Base-by-base conservation (phyloP, 2,329 filamentous ascomycete species). In the Torrubiellomyces zombiae region DNA sequence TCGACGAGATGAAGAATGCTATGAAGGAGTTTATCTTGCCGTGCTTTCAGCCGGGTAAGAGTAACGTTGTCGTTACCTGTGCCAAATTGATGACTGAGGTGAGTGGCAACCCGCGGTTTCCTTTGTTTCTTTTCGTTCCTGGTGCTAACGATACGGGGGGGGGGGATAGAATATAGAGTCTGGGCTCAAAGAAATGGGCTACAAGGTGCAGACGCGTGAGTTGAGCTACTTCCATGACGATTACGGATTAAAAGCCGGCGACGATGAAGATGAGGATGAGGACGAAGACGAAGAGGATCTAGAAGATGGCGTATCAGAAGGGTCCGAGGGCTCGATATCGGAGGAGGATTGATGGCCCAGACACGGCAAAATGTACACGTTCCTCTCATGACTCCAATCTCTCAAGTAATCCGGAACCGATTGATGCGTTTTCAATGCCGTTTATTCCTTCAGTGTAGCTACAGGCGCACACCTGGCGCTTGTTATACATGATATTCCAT, bases 1-100 rank as follows among this genome's bases (percentile, higher is more conserved):
- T 72, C 3, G 75, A 85, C 9, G 70, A 94, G 41, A 77, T 95
- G 35, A 75, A 70, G 47, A 57, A 58, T 14, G 78, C 70, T 3
- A 69, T 98, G 56, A 65, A 56, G 26, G 73, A 81, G 11, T 63
- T 86, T 26, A 62, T 98, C 16, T 45, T 92, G 38, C 76, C 78
- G 0, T 62, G 89, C 18, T 95, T 98, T 47, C 64, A 72, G 35
- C 72, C 85, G 0, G 70, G 74, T 12, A 81, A 66, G 46, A 75
- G 82, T 34, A 91, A 95, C 45, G 56, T 94, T 26, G 72, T 94
- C 4, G 65, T 94, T 25, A 93, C 86, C 6, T 94, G 86, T 46
- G 79, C 82, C 12, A 75, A 77, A 10, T 67, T 82, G 24, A 77
- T 94, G 67, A 63, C 75, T 39, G 80, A 93, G 60, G 81, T 89